Conservation (phyloP, 805 yeast species). For the Yamadazyma laniorum region DNA sequence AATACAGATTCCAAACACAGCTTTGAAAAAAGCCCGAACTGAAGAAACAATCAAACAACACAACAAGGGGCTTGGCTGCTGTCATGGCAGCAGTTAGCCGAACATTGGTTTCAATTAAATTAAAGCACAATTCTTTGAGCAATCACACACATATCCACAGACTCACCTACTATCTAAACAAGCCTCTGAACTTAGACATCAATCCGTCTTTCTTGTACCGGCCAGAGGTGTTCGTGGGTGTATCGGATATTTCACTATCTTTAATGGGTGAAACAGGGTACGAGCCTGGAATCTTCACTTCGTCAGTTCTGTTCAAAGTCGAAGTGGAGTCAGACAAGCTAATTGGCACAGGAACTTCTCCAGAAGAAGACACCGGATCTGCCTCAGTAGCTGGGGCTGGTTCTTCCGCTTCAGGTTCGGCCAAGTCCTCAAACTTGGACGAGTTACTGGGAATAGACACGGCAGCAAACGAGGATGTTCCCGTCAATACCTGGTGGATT, state of each 20-base stretch:
- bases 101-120: too few species aligned
- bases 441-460: conserved; percentile 21
- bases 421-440: conserved; percentile 9
- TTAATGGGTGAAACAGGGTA: conserved; percentile 16
- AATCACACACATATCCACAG: too few species aligned
- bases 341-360: conserved; percentile 2
- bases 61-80: too few species aligned
- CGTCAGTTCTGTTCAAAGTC: conserved; percentile 16
- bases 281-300: conserved; percentile 5
- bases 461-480: conserved; percentile 34
- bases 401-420: neutral
- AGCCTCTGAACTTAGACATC: conserved; percentile 30
- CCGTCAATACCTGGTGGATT: conserved; percentile 25
- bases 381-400: neutral
- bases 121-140: too few species aligned
- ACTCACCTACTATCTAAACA: conserved; percentile 25
- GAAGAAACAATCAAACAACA: neutral
- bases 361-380: neutral
- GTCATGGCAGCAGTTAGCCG: too few species aligned
- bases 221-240: neutral
- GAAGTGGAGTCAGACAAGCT: conserved; percentile 13
- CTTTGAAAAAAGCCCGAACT: neutral
- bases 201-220: conserved; percentile 23
- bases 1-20: neutral
- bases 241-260: conserved; percentile 5